Conservation (phyloP, 805 yeast genomes). For the Starmera caribaea region DNA sequence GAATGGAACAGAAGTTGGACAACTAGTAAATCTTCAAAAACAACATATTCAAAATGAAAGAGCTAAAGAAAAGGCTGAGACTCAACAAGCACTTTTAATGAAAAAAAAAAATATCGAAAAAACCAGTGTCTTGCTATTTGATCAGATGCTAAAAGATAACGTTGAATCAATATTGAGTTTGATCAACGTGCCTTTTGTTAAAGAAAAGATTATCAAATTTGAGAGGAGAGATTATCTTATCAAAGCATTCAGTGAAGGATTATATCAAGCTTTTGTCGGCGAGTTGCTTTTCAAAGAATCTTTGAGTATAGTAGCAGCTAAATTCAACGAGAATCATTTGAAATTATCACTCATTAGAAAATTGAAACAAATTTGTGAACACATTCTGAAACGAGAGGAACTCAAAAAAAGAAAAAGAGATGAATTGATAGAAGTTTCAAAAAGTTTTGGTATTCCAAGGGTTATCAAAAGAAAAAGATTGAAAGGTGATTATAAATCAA, state of each 20-base stretch:
- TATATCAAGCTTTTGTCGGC: constrained; percentile 50
- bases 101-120: not conserved
- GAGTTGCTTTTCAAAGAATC: constrained; percentile 40
- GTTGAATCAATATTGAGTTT: constrained; percentile 1
- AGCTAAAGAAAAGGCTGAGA: not conserved
- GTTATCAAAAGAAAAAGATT: constrained; percentile 14
- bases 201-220: constrained; percentile 6
- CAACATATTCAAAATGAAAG: no score
- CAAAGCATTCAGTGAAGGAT: constrained; percentile 34
- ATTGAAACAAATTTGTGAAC: constrained; percentile 22
- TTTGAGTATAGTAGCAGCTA: constrained; percentile 37
- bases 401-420: constrained; percentile 27
- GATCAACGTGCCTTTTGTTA: constrained; percentile 6
- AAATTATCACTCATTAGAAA: constrained; percentile 22
- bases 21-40: no score
- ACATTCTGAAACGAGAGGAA: constrained; percentile 15
- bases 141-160: not conserved
- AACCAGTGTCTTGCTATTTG: no score
- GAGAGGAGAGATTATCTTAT: constrained; percentile 21
- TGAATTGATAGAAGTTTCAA: constrained; percentile 27
- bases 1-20: no score
- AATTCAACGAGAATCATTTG: constrained; percentile 22
- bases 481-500: constrained; percentile 4
- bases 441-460: constrained; percentile 25
- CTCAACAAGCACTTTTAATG: constrained; percentile 3